These are phyloP conservation scores for Wakefieldia striispora DNA, from an alignment of 768 basidiomycete genomes.

Conservation along the genomic window DNA sequence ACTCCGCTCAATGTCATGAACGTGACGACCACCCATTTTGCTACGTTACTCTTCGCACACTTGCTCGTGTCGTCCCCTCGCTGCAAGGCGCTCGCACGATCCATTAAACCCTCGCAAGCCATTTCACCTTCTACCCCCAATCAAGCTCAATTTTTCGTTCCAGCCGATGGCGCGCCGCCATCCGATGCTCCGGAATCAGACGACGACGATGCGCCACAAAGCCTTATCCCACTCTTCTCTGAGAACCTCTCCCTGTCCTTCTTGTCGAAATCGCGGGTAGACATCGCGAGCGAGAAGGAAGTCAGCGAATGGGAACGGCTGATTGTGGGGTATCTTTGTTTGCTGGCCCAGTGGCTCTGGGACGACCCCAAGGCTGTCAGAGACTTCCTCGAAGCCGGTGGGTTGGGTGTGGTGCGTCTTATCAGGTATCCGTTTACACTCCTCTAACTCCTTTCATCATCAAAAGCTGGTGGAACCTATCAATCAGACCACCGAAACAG, in stretches of 20 bases:
- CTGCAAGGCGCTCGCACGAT: constrained; percentile 61
- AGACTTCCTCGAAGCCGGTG: constrained; percentile 88
- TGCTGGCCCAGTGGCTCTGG: constrained; percentile 94
- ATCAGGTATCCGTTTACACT: not conserved
- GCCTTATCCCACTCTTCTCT: constrained; percentile 77
- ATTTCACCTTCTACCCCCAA: constrained; percentile 29
- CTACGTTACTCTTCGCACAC: constrained; percentile 76
- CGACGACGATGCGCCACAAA: constrained; percentile 65
- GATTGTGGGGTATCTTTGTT: constrained; percentile 78
- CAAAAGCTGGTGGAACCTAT: constrained; percentile 89
- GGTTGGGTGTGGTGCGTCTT: constrained; percentile 79
- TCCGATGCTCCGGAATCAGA: constrained; percentile 38
- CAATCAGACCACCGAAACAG: constrained; percentile 83
- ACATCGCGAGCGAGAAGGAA: constrained; percentile 57
- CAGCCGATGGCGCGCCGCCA: constrained; percentile 57
- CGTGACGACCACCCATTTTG: constrained; percentile 68
- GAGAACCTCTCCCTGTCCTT: constrained; percentile 90
- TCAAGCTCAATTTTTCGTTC: constrained; percentile 64
- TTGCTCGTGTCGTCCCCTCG: constrained; percentile 67
- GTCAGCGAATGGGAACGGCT: constrained; percentile 88
- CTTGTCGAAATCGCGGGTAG: constrained; percentile 62
- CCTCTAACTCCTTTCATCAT: not conserved
- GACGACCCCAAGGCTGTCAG: constrained; percentile 87
- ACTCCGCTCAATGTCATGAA: constrained; percentile 55
- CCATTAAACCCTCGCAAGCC: constrained; percentile 53